Evolutionary conservation across 2,329 filamentous ascomycete genomes (phyloP).

Genomic region (Paecilomyces dactylethromorphus): DNA sequence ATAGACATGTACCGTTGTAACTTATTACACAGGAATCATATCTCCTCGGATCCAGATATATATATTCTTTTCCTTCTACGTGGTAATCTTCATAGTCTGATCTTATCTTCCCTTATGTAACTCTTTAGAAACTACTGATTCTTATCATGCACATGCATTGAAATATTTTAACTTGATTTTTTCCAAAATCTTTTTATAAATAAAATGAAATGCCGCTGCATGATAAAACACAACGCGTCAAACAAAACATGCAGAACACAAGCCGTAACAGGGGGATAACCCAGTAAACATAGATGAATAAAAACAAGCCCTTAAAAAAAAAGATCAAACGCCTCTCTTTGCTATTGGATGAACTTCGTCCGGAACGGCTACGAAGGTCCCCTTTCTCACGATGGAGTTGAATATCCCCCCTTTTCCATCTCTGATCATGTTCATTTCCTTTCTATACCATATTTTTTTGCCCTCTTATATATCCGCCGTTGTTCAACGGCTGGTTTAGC

Average conservation of each 20-base stretch:
- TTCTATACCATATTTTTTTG: background rate
- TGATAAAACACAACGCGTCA: background rate
- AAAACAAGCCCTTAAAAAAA: background rate
- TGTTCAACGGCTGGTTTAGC: constrained; percentile 27
- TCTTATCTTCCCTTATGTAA: no score
- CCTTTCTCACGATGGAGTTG: background rate
- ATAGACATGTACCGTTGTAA: background rate
- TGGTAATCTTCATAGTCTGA: background rate
- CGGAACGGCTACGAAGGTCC: background rate
- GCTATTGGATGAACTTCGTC: background rate
- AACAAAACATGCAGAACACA: background rate
- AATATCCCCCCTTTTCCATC: background rate
- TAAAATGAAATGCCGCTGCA: background rate
- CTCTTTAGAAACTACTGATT: no score
- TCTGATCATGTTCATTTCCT: background rate
- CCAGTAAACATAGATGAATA: background rate
- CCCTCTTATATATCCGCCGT: background rate
- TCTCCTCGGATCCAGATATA: background rate
- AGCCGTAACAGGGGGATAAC: background rate
- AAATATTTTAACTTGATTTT: background rate
- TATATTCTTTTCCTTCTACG: background rate
- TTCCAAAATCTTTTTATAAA: background rate
- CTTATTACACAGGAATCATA: background rate
- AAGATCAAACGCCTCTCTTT: background rate
- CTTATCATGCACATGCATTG: background rate